These are phyloP conservation scores for Kondoa subrosea DNA, from an alignment of 768 basidiomycete genomes.

Conservation along the genomic window DNA sequence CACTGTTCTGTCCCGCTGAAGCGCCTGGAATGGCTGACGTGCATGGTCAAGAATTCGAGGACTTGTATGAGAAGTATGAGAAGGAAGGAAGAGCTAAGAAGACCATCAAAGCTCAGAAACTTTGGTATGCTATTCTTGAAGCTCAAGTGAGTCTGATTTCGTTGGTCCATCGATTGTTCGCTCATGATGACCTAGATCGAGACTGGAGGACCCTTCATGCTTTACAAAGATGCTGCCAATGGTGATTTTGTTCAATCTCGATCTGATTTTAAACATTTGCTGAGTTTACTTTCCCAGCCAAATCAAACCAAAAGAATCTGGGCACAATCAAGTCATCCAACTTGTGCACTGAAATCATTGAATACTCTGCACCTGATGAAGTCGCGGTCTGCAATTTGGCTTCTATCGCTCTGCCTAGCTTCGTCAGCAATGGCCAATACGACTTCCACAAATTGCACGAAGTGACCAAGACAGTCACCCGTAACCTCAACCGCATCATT, in stretches of 20 bases:
- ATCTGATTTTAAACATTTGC: constrained; percentile 2
- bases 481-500: constrained; percentile 86
- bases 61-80: constrained; percentile 71
- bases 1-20: constrained; percentile 94
- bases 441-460: constrained; percentile 92
- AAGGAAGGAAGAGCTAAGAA: constrained; percentile 69
- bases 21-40: constrained; percentile 79
- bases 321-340: constrained; percentile 99
- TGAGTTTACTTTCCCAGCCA: constrained; percentile 40
- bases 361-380: constrained; percentile 94
- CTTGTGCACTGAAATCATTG: constrained; percentile 95
- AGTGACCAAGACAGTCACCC: constrained; percentile 77
- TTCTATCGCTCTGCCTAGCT: constrained; percentile 84
- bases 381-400: constrained; percentile 97
- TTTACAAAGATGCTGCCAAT: constrained; percentile 79
- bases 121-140: constrained; percentile 95
- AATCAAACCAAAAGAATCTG: constrained; percentile 96
- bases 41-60: constrained; percentile 75
- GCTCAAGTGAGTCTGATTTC: too few species aligned
- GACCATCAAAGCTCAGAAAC: constrained; percentile 79
- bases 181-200: too few species aligned
- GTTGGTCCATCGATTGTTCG: too few species aligned
- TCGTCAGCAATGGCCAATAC: constrained; percentile 48
- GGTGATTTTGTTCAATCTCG: neutral
- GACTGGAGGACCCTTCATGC: constrained; percentile 97